Evolutionary conservation across 768 basidiomycete genomes (phyloP), one percentile per base, ranked within the genome.

Genomic region (Serendipita vermifera): DNA sequence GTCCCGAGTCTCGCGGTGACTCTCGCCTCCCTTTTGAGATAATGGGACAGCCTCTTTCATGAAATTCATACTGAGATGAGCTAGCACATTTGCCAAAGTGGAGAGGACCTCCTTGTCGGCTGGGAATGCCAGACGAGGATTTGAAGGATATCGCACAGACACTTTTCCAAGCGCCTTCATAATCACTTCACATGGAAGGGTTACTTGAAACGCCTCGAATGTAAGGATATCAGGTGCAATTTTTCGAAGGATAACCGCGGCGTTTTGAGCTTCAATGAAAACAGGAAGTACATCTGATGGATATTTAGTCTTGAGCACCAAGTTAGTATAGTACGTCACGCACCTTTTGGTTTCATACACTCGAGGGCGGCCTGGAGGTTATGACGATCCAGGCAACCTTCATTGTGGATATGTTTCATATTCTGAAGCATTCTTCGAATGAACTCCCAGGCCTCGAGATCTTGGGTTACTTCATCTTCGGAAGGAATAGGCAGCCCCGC

Each of bases 121-220:
- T 3, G 71, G 67, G 26, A 79, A 29, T 27, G 68, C 55, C 33
- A 76, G 66, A 1, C 75, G 71, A 2, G 75, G 72, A n/a, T 41
- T 41, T 0, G 71, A 72, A 15, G 77, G 78, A 61, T 70, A 79
- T 0, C 68, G 70, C 15, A 72, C 69, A 3, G 71, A 17, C 2
- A 79, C 68, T 57, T 76, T 77, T 32, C 75, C 75, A 35, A 61
- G 59, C 0, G 68, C 46, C 1, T 59, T 61, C 65, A 76, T 73
- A 17, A 79, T 68, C 4, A 58, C 59, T 11, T 61, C 61, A 2
- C 67, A 59, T 24, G 62, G 61, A 0, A 75, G 70, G 2, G 74
- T 73, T 11, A 72, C 66, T 59, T 78, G 73, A 56, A 80, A 80
- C 4, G 64, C 63, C 58, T 79, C 78, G 56, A 74, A 71, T 22